These are phyloP conservation scores for Sequoiadendron giganteum DNA, from an alignment of 75 land plant genomes.

Conservation along the genomic window DNA sequence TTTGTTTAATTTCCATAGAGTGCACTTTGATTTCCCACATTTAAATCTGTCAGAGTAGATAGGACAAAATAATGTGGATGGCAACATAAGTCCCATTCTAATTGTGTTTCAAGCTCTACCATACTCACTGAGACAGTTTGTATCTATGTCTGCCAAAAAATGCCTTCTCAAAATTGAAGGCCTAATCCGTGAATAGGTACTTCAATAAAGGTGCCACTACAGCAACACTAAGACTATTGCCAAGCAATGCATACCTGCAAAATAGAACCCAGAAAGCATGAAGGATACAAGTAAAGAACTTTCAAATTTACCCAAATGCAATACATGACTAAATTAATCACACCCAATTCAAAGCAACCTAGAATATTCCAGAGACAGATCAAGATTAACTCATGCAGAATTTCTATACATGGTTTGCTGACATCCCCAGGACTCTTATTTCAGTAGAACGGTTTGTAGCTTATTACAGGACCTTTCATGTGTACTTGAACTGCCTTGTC, in stretches of 20 bases:
- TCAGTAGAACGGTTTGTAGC: not conserved
- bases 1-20: not conserved
- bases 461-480: not conserved
- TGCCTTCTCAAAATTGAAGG: not conserved
- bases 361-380: not conserved
- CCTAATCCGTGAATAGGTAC: constrained; percentile 56
- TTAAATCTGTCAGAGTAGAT: not conserved
- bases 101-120: not conserved
- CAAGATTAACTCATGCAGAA: no score
- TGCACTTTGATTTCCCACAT: not conserved
- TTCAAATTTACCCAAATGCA: not conserved
- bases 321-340: not conserved
- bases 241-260: constrained; percentile 85
- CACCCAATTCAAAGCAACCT: not conserved
- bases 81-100: not conserved
- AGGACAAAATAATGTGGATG: not conserved
- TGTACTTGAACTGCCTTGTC: not conserved
- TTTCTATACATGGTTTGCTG: not conserved
- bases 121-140: not conserved
- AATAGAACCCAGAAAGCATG: not conserved
- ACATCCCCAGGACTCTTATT: not conserved
- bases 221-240: constrained; percentile 84
- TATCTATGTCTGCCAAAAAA: not conserved
- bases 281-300: not conserved
- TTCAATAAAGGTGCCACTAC: constrained; percentile 70